Conservation (phyloP, 352 stramenopile genomes). For the Phytophthora citrophthora region DNA sequence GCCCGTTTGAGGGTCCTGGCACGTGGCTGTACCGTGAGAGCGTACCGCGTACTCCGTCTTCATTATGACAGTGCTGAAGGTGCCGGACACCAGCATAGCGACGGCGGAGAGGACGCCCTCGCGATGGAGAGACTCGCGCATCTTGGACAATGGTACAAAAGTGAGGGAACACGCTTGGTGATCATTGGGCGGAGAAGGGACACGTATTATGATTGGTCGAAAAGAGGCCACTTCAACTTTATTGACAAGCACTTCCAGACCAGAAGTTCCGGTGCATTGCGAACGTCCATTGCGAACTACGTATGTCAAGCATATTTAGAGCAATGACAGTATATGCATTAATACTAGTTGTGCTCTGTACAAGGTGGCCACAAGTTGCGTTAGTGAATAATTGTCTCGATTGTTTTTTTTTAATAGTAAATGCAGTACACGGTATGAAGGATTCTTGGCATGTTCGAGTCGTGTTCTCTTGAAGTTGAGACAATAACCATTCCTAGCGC, state of each 20-base stretch:
- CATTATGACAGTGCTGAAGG: slow-evolving; percentile 87
- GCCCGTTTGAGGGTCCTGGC: slow-evolving; percentile 47
- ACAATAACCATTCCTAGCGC: too few species aligned
- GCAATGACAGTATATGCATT: too few species aligned
- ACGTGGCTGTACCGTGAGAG: slow-evolving; percentile 55
- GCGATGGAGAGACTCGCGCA: slow-evolving; percentile 32
- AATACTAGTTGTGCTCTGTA: too few species aligned
- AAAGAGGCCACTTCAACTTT: slow-evolving; percentile 20
- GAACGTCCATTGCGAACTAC: too few species aligned
- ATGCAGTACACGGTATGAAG: too few species aligned
- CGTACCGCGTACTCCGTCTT: slow-evolving; percentile 84
- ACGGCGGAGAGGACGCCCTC: slow-evolving; percentile 59
- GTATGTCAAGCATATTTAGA: too few species aligned
- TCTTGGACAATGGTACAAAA: slow-evolving; percentile 15
- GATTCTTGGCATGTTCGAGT: background rate
- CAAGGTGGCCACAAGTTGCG: too few species aligned
- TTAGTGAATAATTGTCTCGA: too few species aligned
- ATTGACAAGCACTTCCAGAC: background rate
- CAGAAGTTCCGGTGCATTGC: background rate
- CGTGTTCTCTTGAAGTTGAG: too few species aligned
- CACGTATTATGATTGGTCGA: slow-evolving; percentile 4
- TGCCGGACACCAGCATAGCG: slow-evolving; percentile 82
- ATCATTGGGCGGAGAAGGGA: slow-evolving; percentile 13
- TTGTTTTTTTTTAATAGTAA: too few species aligned
- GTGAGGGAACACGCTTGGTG: background rate